Base-by-base conservation (phyloP, 2,329 filamentous ascomycete species). In the Stromatinia cepivora region DNA sequence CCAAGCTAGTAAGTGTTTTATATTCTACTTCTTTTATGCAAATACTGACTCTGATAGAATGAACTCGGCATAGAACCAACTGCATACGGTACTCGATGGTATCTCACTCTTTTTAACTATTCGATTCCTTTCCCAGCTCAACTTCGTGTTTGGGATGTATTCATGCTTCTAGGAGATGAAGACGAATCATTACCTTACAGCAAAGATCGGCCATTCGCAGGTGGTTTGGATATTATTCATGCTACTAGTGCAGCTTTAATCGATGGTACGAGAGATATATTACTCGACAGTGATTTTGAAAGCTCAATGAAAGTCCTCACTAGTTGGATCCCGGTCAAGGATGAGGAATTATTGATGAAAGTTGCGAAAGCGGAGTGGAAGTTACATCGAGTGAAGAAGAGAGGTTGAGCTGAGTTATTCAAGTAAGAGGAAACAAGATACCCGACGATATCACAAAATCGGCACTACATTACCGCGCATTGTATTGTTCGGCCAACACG, bases 291-390 rank as follows among this genome's bases (percentile, higher is more conserved):
- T 25, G 95, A 99, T 79, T 99, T 98, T 79, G 95, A 99, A 79
- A 97, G 96, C 77, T 92, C 92, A 59, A 99, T 99, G 95, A 98
- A 97, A 82, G 91, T 94, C 10, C 84, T 99, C 72, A 98, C 95
- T 42, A 93, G 91, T 69, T 97, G 92, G 88, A 90, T 98, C 57
- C 93, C 94, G 28, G 90, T 99, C 79, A 93, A 93, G 80, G 94
- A 99, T 76, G 93, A 97, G 77, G 93, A 98, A 78, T 81, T 97
- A 70, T 85, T 99, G 76, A 97, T 99, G 92, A 90, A 90, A 76
- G 92, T 97, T 70, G 89, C 93, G 36, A 90, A 90, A 77, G 89
- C 92, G 20, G 94, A 98, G 81, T 97, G 92, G 87, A 97, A 92
- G 82, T 80, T 82, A 63, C 85, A 87, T 72, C 81, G 84, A 73